Conservation (phyloP, 2,329 filamentous ascomycete species). For the Claviceps fusiformis region DNA sequence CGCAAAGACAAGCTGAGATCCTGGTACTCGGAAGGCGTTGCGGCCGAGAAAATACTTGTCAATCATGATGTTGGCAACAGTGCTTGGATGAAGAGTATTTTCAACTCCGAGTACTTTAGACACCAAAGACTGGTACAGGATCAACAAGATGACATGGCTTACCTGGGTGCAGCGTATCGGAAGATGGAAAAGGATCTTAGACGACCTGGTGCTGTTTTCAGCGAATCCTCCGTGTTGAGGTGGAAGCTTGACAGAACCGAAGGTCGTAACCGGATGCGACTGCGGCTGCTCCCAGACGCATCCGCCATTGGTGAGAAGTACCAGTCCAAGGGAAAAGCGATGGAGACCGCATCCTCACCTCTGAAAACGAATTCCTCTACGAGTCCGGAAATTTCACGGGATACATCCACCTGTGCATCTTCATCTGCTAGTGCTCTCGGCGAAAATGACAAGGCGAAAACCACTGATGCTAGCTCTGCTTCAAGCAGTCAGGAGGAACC, state of each 20-base stretch:
- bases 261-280: slow-evolving; percentile 85
- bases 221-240: slow-evolving; percentile 48
- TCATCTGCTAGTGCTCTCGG: slow-evolving; percentile 12
- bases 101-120: slow-evolving; percentile 81
- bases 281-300: slow-evolving; percentile 71
- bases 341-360: slow-evolving; percentile 24
- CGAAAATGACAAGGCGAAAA: slow-evolving; percentile 8
- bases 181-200: slow-evolving; percentile 68
- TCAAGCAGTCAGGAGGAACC: slow-evolving; percentile 10
- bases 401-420: slow-evolving; percentile 5
- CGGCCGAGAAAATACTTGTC: slow-evolving; percentile 56
- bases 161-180: slow-evolving; percentile 59
- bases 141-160: slow-evolving; percentile 77
- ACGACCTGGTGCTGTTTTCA: slow-evolving; percentile 70
- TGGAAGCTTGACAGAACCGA: slow-evolving; percentile 96
- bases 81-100: slow-evolving; percentile 93
- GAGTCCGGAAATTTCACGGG: slow-evolving; percentile 10
- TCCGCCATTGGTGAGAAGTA: slow-evolving; percentile 57
- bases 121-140: slow-evolving; percentile 83
- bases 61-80: slow-evolving; percentile 79
- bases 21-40: slow-evolving; percentile 60
- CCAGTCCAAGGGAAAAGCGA: slow-evolving; percentile 65
- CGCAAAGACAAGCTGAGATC: slow-evolving; percentile 70
- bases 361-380: slow-evolving; percentile 21
- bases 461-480: slow-evolving; percentile 13